Evolutionary conservation across 495 filamentous ascomycete species (phyloP).

Genomic region (Annulohypoxylon nitens): DNA sequence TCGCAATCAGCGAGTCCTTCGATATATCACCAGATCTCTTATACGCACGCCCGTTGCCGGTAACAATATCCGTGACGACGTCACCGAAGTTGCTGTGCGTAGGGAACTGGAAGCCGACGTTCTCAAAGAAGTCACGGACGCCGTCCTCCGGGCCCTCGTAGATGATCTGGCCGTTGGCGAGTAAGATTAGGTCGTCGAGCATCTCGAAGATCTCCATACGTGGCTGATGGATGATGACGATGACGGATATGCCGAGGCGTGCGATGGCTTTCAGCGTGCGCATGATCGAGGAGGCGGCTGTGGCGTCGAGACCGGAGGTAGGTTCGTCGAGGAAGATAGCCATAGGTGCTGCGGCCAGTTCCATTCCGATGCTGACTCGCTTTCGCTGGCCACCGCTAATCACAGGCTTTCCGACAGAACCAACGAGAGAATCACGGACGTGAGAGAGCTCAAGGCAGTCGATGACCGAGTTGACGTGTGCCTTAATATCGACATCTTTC

Average conservation of each 20-base stretch:
- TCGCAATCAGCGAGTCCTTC: slow-evolving; percentile 56
- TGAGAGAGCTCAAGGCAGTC: slow-evolving; percentile 60
- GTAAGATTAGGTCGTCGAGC: slow-evolving; percentile 61
- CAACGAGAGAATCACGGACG: slow-evolving; percentile 59
- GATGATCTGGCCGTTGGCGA: slow-evolving; percentile 60
- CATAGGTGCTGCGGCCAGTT: slow-evolving; percentile 74
- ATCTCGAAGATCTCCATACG: slow-evolving; percentile 63
- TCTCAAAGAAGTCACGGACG: slow-evolving; percentile 60
- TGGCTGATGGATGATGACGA: slow-evolving; percentile 62
- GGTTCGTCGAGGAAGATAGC: slow-evolving; percentile 76
- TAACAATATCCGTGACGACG: slow-evolving; percentile 65
- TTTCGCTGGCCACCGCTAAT: slow-evolving; percentile 66
- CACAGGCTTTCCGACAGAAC: slow-evolving; percentile 58
- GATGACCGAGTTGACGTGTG: slow-evolving; percentile 61
- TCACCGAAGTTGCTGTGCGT: slow-evolving; percentile 60
- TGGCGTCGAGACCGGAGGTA: slow-evolving; percentile 74
- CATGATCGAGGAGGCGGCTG: slow-evolving; percentile 72
- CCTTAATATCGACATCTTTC: slow-evolving; percentile 54
- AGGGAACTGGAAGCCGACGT: slow-evolving; percentile 60
- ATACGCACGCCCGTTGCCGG: slow-evolving; percentile 62
- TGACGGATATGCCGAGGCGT: slow-evolving; percentile 61
- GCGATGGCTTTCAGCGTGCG: slow-evolving; percentile 60
- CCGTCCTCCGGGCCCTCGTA: slow-evolving; percentile 56
- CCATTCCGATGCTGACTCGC: slow-evolving; percentile 67
- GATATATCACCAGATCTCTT: slow-evolving; percentile 59